These are phyloP conservation scores for Leccinum arenicola DNA, from an alignment of 768 basidiomycete genomes.

Conservation along the genomic window DNA sequence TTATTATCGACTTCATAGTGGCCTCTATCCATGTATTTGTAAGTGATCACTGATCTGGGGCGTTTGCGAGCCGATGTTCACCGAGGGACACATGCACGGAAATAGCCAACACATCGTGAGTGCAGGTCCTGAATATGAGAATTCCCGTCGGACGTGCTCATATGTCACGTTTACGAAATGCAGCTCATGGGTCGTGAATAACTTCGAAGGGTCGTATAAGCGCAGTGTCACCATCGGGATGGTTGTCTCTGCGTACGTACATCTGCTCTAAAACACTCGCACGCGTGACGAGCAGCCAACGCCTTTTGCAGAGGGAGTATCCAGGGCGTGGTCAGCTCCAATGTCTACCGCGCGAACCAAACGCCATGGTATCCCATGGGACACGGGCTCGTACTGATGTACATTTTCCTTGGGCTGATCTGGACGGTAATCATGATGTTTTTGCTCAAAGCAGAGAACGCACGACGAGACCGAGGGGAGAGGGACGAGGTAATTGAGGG, in stretches of 20 bases:
- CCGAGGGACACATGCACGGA: background rate
- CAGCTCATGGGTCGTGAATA: constrained; percentile 61
- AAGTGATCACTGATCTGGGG: constrained; percentile 28
- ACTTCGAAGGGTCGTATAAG: constrained; percentile 74
- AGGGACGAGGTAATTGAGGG: constrained; percentile 60
- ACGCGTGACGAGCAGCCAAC: background rate
- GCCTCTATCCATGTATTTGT: constrained; percentile 75
- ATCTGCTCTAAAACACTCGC: background rate
- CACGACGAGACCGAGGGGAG: constrained; percentile 62
- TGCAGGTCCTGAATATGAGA: background rate
- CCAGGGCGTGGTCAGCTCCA: constrained; percentile 75
- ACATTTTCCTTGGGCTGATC: constrained; percentile 45
- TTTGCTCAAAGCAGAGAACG: constrained; percentile 57
- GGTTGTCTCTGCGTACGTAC: constrained; percentile 60
- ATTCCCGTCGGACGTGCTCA: background rate
- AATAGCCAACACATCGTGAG: constrained; percentile 59
- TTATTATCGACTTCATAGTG: constrained; percentile 36
- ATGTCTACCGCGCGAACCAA: constrained; percentile 69
- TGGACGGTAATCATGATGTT: constrained; percentile 41
- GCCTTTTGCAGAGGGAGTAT: constrained; percentile 58
- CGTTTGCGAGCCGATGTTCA: background rate
- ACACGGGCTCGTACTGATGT: constrained; percentile 55
- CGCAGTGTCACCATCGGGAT: constrained; percentile 69
- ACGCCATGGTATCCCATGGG: constrained; percentile 64
- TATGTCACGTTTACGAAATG: background rate